These are phyloP conservation scores for Cladophialophora exuberans DNA, from an alignment of 2,329 filamentous ascomycete species.

Conservation along the genomic window DNA sequence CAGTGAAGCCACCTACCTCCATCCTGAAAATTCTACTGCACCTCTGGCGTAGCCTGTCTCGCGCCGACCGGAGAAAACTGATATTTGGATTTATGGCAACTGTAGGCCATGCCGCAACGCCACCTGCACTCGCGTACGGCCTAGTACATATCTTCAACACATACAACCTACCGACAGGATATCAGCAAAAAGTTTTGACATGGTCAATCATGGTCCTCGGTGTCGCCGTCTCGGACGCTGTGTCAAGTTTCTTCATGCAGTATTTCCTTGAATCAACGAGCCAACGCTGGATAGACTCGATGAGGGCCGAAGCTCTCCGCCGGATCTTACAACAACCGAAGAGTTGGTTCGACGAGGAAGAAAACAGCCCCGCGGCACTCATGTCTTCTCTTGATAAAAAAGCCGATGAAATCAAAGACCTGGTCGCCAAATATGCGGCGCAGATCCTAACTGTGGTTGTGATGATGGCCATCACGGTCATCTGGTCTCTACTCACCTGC, in stretches of 20 bases:
- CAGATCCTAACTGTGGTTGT: slow-evolving; percentile 67
- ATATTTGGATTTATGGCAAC: slow-evolving; percentile 64
- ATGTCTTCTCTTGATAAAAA: slow-evolving; percentile 76
- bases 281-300: slow-evolving; percentile 74
- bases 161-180: slow-evolving; percentile 62
- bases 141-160: slow-evolving; percentile 73
- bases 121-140: slow-evolving; percentile 75
- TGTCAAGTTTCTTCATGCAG: slow-evolving; percentile 67
- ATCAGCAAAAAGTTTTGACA: slow-evolving; percentile 55
- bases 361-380: slow-evolving; percentile 66
- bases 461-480: slow-evolving; percentile 70
- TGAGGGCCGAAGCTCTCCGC: slow-evolving; percentile 70
- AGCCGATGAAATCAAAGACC: slow-evolving; percentile 83
- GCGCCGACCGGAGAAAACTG: slow-evolving; percentile 57
- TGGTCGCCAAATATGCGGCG: slow-evolving; percentile 77
- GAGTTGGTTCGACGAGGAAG: slow-evolving; percentile 74
- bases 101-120: slow-evolving; percentile 66
- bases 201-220: slow-evolving; percentile 74
- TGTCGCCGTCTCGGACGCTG: slow-evolving; percentile 68
- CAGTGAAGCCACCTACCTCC: slow-evolving; percentile 27
- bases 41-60: slow-evolving; percentile 68
- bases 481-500: slow-evolving; percentile 73
- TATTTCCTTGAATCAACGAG: slow-evolving; percentile 73
- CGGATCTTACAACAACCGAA: slow-evolving; percentile 75
- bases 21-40: slow-evolving; percentile 66